Evolutionary conservation across 2,329 filamentous ascomycete genomes (phyloP), one percentile per base, ranked within the genome.

Genomic region (Didymella lethalis): DNA sequence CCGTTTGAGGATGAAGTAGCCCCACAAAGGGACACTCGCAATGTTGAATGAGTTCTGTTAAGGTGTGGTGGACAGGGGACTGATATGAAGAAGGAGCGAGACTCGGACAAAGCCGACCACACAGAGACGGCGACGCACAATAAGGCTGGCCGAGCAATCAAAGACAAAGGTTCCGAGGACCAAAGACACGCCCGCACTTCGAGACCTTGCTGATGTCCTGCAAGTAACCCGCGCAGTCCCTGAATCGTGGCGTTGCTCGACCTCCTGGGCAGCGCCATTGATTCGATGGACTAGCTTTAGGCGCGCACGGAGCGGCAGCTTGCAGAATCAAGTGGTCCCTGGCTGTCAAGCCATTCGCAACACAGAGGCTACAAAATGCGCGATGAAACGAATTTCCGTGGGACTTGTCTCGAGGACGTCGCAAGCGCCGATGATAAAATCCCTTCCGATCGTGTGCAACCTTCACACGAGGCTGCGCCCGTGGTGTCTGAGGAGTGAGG

Each of bases 161-260:
- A 64, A 71, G 59, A 44, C 41, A 54, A 57, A 36, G 49, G 32
- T 23, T 36, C 41, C 28, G 47, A 47, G 46, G 34, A 46, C 66
- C 66, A 69, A 65, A 69, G 65, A 64, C 60, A 64, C 60, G 47
- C 54, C 58, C 51, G 41, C 46, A 54, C 40, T 54, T 59, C 34
- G 56, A 51, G 50, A 51, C 56, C 50, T 34, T 43, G 45, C 46
- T 48, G 46, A 46, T 41, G 41, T 59, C 58, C 67, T 69, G 68
- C 68, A 70, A 61, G 64, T 68, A 64, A 73, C 68, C 68, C 67
- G 71, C 66, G 64, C 59, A 67, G 50, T 71, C 69, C 70, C 69
- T 74, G 72, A 71, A 63, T 62, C 43, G 68, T 69, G 73, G 74
- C 71, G 68, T 58, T 58, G 48, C 61, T 60, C 60, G 64, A 61